phyloP scores from a whole-genome alignment of 2,329 filamentous ascomycete genomes.

The Fusarium sp. region DNA sequence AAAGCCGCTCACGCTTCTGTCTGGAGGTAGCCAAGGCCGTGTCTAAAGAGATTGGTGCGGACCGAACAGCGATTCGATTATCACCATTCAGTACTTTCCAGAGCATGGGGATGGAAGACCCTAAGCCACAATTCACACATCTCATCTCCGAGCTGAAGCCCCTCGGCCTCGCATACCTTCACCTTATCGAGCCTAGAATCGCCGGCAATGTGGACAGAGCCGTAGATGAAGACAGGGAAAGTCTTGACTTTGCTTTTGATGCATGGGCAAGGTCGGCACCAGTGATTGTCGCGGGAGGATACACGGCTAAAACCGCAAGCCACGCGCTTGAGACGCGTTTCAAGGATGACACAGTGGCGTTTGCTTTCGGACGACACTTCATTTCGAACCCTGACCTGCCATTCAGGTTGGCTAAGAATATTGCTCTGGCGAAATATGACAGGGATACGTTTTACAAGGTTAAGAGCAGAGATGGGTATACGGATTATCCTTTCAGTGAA shows the following conservation, averaged over 20 bases:
- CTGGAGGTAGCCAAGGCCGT: slow-evolving; percentile 60
- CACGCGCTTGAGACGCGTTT: slow-evolving; percentile 45
- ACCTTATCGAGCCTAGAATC: slow-evolving; percentile 69
- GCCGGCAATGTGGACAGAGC: slow-evolving; percentile 54
- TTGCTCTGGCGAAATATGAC: slow-evolving; percentile 44
- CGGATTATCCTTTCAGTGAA: slow-evolving; percentile 42
- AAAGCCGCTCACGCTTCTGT: slow-evolving; percentile 59
- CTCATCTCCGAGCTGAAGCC: slow-evolving; percentile 63
- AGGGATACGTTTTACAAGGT: slow-evolving; percentile 47
- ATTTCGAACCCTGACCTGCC: slow-evolving; percentile 44
- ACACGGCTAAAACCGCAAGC: slow-evolving; percentile 43
- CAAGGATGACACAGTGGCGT: slow-evolving; percentile 45
- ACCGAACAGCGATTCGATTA: slow-evolving; percentile 66
- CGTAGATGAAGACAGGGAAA: slow-evolving; percentile 50
- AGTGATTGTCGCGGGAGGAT: slow-evolving; percentile 52
- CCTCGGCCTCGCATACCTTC: slow-evolving; percentile 69
- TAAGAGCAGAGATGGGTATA: slow-evolving; percentile 37
- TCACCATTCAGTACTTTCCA: slow-evolving; percentile 71
- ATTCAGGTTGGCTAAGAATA: slow-evolving; percentile 34
- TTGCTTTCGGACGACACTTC: slow-evolving; percentile 49
- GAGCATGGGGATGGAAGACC: slow-evolving; percentile 69
- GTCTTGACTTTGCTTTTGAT: slow-evolving; percentile 48
- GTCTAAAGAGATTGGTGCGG: slow-evolving; percentile 58
- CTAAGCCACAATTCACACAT: slow-evolving; percentile 71
- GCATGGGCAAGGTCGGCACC: slow-evolving; percentile 46